These are phyloP conservation scores for Tricladium varicosporioides DNA, from an alignment of 2,329 filamentous ascomycete genomes.

Conservation along the genomic window DNA sequence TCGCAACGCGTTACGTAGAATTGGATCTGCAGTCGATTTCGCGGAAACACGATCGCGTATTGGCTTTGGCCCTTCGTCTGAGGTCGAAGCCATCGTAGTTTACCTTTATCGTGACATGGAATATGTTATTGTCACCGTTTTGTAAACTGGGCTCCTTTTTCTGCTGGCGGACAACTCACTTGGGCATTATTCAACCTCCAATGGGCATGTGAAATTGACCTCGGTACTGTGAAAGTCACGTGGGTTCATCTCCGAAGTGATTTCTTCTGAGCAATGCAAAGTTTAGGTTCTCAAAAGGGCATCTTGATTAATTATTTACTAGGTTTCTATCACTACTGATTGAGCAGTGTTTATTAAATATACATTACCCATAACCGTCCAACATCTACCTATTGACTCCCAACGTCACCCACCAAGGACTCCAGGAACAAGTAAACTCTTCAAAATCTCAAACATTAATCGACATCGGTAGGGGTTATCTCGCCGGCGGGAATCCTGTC, in stretches of 20 bases:
- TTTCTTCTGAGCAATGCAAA: too few relatives aligned
- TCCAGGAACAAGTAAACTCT: neutral
- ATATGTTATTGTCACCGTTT: slow-evolving; percentile 31
- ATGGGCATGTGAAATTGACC: neutral
- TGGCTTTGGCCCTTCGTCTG: slow-evolving; percentile 15
- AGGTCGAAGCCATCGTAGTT: slow-evolving; percentile 20
- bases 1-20: slow-evolving; percentile 80
- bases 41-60: slow-evolving; percentile 27
- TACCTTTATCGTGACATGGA: slow-evolving; percentile 6
- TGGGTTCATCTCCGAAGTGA: neutral
- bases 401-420: neutral
- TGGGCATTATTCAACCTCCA: neutral
- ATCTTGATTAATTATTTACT: slow-evolving; percentile 1
- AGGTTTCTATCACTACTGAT: slow-evolving; percentile 2
- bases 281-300: neutral
- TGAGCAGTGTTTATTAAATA: slow-evolving; percentile 4
- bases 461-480: slow-evolving; percentile 23
- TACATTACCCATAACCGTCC: slow-evolving; percentile 5
- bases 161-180: neutral
- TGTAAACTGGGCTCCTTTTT: neutral
- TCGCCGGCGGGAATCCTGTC: slow-evolving; percentile 65
- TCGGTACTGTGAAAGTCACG: neutral
- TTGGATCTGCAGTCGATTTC: slow-evolving; percentile 54
- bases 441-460: slow-evolving; percentile 12
- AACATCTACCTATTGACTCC: neutral